Conservation (phyloP, 2,329 filamentous ascomycete genomes). For the Pyricularia grisea region DNA sequence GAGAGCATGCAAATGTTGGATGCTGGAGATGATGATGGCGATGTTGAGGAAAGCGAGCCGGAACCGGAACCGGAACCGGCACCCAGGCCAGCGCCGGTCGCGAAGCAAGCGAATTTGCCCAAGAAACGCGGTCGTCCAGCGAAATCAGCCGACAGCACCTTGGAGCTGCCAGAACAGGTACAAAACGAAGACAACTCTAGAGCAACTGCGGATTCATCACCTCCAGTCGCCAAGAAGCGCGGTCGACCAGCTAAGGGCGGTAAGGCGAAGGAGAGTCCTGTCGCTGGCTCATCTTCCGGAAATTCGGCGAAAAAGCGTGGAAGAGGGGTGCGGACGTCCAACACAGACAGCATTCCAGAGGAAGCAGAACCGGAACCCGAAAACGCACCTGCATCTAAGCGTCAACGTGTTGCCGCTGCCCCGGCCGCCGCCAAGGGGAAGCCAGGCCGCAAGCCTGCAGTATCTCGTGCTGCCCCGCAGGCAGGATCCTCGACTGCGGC, state of each 20-base stretch:
- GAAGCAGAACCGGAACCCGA: slow-evolving; percentile 16
- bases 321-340: neutral
- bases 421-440: slow-evolving; percentile 9
- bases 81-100: neutral
- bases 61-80: slow-evolving; percentile 1
- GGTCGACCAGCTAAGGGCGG: slow-evolving; percentile 1
- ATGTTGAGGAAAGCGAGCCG: neutral
- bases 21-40: slow-evolving; percentile 14
- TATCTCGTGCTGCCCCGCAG: slow-evolving; percentile 16
- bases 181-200: neutral
- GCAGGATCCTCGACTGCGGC: slow-evolving; percentile 33
- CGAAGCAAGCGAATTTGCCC: neutral
- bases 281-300: neutral
- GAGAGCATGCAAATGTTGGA: slow-evolving; percentile 32
- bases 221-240: neutral
- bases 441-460: slow-evolving; percentile 15
- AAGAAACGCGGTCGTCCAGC: neutral
- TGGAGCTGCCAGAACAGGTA: neutral
- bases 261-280: neutral
- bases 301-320: neutral
- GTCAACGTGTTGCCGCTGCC: slow-evolving; percentile 5
- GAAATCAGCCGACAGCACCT: neutral
- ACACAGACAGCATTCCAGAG: slow-evolving; percentile 8
- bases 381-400: slow-evolving; percentile 9
- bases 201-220: neutral